A percentile compares a stretch with the other conserved stretches of the same genome.
Conservation (phyloP, 2,329 filamentous ascomycete species). For the Parastagonospora nodorum region DNA sequence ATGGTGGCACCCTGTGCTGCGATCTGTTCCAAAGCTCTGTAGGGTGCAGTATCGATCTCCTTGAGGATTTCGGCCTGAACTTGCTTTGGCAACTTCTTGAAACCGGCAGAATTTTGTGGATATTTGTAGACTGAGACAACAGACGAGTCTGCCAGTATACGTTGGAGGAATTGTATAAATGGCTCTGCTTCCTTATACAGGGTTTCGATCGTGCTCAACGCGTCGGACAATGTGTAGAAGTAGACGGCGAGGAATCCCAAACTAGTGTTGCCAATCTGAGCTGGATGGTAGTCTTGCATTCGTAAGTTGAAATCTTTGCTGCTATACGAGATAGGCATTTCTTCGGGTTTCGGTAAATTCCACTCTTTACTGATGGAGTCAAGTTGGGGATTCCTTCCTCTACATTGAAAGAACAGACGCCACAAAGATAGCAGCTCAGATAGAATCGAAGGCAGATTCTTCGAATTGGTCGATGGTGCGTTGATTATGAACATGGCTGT, state of each 20-base stretch:
- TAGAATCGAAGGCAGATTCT: conserved; percentile 24
- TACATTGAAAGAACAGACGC: conserved; percentile 41
- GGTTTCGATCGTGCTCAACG: conserved; percentile 16
- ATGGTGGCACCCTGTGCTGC: conserved; percentile 8
- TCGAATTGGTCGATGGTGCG: conserved; percentile 1
- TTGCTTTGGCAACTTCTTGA: conserved; percentile 19
- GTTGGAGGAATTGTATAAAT: conserved; percentile 33
- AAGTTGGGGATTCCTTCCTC: conserved; percentile 21
- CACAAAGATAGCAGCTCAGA: conserved; percentile 40
- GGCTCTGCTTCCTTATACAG: conserved; percentile 29
- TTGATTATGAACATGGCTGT: conserved; percentile 25
- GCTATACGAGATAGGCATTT: conserved; percentile 6
- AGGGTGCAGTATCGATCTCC: conserved; percentile 29
- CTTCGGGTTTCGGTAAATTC: conserved; percentile 24
- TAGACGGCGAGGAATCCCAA: conserved; percentile 38
- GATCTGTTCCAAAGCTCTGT: conserved; percentile 22
- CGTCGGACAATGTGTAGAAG: conserved; percentile 36
- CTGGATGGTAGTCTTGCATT: conserved; percentile 32
- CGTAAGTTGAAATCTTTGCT: conserved; percentile 25
- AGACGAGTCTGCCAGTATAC: conserved; percentile 26
- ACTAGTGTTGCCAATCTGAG: conserved; percentile 13
- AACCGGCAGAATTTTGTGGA: conserved; percentile 7
- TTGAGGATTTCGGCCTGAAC: conserved; percentile 18
- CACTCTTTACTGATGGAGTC: conserved; percentile 29
- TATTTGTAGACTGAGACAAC: conserved; percentile 19